Evolutionary conservation across 2,329 filamentous ascomycete species (phyloP), one percentile per base, ranked within the genome.

Genomic region (Ambrosiella cleistominuta): DNA sequence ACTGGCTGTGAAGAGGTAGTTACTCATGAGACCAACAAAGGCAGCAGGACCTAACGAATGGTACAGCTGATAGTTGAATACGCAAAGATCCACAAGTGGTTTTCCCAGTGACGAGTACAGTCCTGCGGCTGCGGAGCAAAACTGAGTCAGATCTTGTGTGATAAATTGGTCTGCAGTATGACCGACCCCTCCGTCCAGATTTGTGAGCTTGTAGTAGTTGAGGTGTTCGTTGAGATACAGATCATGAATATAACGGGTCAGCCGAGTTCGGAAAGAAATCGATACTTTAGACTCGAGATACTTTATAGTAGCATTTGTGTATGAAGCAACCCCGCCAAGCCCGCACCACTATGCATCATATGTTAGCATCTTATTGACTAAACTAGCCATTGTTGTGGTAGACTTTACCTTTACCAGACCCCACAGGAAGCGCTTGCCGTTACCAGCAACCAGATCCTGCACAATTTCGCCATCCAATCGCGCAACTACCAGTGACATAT

Each of bases 231-330:
- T 95, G 13, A 98, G 78, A 66, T 98, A 98, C 7, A 98, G 74
- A 66, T 98, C 93, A 70, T 98, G 93, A 57, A 98, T 95, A 68
- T 98, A 98, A 64, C 93, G 78, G 1, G 93, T 98, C 12, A 98
- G 76, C 9, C 93, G 82, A 3, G 93, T 98, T 47, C 93, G 83
- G 77, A 98, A 98, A 39, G 94, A 91, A 63, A 98, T 98, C 6
- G 91, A 95, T 57, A 98, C 89, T 73, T 98, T 98, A 55, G 88
- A 91, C 70, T 98, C 91, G 62, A 98, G 78, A 71, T 87, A 98
- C 70, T 97, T 97, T 75, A 98, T 98, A 86, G 94, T 96, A 57
- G 91, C 89, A 69, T 98, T 98, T 55, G 91, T 96, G 67, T 98
- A 98, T 0, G 91, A 95, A 7, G 90, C 91, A 62, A 97, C 83